Percentiles rank a stretch among this genome's conserved stretches.
Evolutionary conservation across 2,329 filamentous ascomycete genomes (phyloP).

Genomic region (Talaromyces verruculosus): DNA sequence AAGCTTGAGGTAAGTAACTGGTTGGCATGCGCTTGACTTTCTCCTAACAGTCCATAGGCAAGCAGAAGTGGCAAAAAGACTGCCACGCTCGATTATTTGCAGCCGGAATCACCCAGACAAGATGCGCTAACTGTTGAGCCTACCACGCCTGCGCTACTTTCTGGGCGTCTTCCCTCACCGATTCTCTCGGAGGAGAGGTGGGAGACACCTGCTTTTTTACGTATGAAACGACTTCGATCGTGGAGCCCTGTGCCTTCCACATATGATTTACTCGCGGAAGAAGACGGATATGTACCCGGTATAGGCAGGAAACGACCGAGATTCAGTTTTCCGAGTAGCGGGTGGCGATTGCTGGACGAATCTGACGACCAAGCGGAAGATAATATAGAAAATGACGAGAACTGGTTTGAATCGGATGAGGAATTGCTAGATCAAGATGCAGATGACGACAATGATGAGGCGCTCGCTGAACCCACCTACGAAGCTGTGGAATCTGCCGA

Average conservation of each 20-base stretch:
- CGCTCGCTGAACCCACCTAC: not conserved
- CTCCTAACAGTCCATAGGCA: slow-evolving; percentile 26
- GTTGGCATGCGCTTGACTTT: not conserved
- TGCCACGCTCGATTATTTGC: slow-evolving; percentile 54
- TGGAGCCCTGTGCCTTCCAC: slow-evolving; percentile 64
- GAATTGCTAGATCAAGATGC: slow-evolving; percentile 17
- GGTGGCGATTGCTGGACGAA: slow-evolving; percentile 73
- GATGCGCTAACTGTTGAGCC: not conserved
- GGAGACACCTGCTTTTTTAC: slow-evolving; percentile 77
- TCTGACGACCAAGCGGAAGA: slow-evolving; percentile 45
- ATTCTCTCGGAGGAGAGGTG: slow-evolving; percentile 54
- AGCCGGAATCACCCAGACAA: slow-evolving; percentile 33
- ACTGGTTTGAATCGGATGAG: slow-evolving; percentile 21
- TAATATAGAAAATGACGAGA: not conserved
- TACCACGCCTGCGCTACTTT: slow-evolving; percentile 10
- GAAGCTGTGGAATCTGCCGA: not conserved
- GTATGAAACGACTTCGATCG: slow-evolving; percentile 67
- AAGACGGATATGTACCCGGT: slow-evolving; percentile 61
- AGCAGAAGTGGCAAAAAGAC: slow-evolving; percentile 28
- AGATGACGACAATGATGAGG: not conserved
- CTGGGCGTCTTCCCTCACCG: not conserved
- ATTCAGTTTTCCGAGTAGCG: slow-evolving; percentile 63
- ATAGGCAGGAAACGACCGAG: slow-evolving; percentile 69
- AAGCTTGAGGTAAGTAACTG: slow-evolving; percentile 38
- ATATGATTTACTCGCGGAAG: slow-evolving; percentile 66